Base-by-base conservation (phyloP, 192 early-diverging fungal genomes). In the Chytriomyces sp. region DNA sequence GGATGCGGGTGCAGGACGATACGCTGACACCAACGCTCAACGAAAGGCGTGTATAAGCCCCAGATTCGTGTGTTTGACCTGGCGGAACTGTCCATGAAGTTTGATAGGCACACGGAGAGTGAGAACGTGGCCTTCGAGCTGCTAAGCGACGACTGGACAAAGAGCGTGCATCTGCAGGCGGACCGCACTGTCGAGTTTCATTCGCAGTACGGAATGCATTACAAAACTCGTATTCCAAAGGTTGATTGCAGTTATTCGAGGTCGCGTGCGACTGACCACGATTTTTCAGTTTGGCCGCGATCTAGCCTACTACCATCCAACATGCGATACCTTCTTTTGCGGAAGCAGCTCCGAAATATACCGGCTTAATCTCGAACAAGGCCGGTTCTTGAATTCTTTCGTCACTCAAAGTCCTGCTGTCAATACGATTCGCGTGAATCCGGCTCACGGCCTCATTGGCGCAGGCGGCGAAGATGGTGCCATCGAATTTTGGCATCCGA, bases 141-240 rank as follows among this genome's bases (percentile, higher is more conserved):
- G 57, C 79, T 99, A 28, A 95, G 94, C 3, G 94, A 99, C 71
- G 97, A 99, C 80, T 99, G 97, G 97, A 96, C 94, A 32, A 99
- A 99, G 76, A 84, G 86, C 3, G 94, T 97, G 32, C 90, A 93
- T 49, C 77, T 99, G 79, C 94, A 98, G 74, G 86, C 86, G 40
- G 96, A 99, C 77, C 82, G 96, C 25, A 87, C 91, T 8, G 77
- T 99, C 7, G 94, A 99, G 82, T 92, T 99, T 58, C 97, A 99
- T 71, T 84, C 93, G 26, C 95, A 97, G 70, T 94, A 92, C n/a
- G 95, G 94, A 49, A 83, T 98, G 80, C 95, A 97, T 75, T 98
- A 93, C 75, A 84, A 91, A 56, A 94, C 93, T 19, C 85, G 95
- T 70, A 91, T 98, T n/a, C 97, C 97, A 54, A 91, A 92, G 73